Evolutionary conservation across 148 eudicot species (phyloP), one percentile per base, ranked within the genome.

Genomic region (Polygonum aviculare): DNA sequence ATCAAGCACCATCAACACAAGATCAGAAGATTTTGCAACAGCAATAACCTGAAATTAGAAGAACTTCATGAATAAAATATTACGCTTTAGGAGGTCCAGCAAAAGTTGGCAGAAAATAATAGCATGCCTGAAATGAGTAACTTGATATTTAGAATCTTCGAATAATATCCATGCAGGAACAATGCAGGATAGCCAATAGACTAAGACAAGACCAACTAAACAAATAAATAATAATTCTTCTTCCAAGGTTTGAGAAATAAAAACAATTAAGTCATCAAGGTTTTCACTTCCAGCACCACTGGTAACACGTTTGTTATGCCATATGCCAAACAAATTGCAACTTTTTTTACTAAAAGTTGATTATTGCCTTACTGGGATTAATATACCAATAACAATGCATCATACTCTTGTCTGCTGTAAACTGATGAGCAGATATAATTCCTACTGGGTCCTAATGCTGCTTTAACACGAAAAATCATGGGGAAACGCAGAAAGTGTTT

Each of bases 1-100:
- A 86, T 96, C 99, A 54, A 96, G 92, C 82, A 96, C 99, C 99
- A 96, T 96, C 82, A 96, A 79, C 48, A 96, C 98, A 82, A 96
- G 88, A 84, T 96, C 99, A 31, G 99, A 93, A 75, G 99, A 96
- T 80, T 96, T 96, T 47, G 99, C 90, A 83, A 96, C 99, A 75
- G 99, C 99, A 90, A 96, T 96, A 62, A 96, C 99, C 99, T 96
- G 88, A 83, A 75, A 82, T 49, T 74, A 47, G 71, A 79, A 5
- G 33, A 82, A 15, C 7, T 5, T 15, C 38, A 3, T 5, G 1
- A 44, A 1, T 44, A 44, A 0, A 35, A 0, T 35, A 12, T 33
- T 5, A 16, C 10, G 18, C 1, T 7, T 35, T 9, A 57, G 1
- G 6, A 41, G 55, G 18, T 36, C 19, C 22, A 3, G 54, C n/a